Conservation (phyloP, 306 rosid genomes). For the Vigna angularis region DNA sequence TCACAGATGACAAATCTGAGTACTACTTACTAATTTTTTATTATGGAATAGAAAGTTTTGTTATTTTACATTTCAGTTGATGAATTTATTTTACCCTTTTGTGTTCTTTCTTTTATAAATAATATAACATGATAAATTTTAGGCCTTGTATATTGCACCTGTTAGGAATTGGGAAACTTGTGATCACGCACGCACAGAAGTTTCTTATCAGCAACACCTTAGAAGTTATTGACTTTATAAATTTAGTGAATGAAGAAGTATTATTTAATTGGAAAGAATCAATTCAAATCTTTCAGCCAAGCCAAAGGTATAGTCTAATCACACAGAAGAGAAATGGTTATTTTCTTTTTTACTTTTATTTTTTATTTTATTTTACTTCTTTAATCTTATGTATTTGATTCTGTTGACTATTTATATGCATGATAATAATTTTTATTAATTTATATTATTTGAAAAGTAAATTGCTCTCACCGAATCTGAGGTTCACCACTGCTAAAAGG, state of each 20-base stretch:
- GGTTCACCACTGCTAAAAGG: no score
- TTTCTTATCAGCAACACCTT: background rate
- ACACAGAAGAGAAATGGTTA: constrained; percentile 13
- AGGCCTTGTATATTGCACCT: background rate
- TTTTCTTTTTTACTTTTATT: no score
- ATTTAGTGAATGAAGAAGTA: constrained; percentile 15
- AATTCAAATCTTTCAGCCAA: constrained; percentile 27
- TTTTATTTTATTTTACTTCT: no score
- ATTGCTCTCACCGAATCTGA: no score
- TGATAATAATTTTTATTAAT: no score
- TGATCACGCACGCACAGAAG: background rate
- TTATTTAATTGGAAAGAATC: constrained; percentile 23
- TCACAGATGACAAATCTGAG: constrained; percentile 11
- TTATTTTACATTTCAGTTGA: constrained; percentile 9
- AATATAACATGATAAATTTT: background rate
- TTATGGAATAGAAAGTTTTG: constrained; percentile 26
- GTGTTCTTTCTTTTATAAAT: background rate
- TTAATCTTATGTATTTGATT: no score
- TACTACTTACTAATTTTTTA: constrained; percentile 4
- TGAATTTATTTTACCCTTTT: background rate
- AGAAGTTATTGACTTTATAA: background rate
- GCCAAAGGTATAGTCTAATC: constrained; percentile 2
- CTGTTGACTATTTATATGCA: no score
- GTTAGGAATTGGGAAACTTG: background rate
- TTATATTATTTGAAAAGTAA: no score